Conservation (phyloP, 495 filamentous ascomycete genomes). For the Barbatosphaeria neglecta region DNA sequence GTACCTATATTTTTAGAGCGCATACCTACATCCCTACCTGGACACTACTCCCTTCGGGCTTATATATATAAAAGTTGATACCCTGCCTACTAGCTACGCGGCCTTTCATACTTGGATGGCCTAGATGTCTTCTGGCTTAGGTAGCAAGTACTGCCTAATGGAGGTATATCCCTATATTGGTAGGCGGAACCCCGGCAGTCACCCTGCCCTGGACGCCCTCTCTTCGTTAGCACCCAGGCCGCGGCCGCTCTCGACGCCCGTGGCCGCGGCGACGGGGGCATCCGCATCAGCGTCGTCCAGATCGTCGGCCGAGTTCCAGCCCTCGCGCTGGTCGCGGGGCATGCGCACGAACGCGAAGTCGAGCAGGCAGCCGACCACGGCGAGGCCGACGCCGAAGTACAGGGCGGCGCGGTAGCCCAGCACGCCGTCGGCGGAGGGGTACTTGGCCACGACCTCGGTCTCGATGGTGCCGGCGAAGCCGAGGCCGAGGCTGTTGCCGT, state of each 20-base stretch:
- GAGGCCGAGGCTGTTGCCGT: slow-evolving; percentile 35
- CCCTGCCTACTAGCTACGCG: no score
- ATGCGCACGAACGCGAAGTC: slow-evolving; percentile 4
- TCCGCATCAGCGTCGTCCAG: background rate
- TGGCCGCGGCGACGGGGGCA: background rate
- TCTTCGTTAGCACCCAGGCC: no score
- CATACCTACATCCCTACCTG: no score
- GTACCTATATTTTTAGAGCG: no score
- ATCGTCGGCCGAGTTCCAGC: background rate
- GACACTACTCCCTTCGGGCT: no score
- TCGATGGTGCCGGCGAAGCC: slow-evolving; percentile 42
- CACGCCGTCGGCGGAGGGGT: slow-evolving; percentile 11
- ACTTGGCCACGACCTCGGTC: slow-evolving; percentile 9
- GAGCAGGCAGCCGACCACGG: slow-evolving; percentile 31
- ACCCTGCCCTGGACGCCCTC: no score
- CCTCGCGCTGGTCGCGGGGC: background rate
- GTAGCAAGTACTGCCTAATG: no score
- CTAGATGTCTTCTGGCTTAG: no score
- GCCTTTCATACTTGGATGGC: no score
- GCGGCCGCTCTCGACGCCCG: background rate
- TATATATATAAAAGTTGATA: no score
- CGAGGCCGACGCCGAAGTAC: slow-evolving; percentile 44
- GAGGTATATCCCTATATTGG: no score
- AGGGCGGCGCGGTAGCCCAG: slow-evolving; percentile 43
- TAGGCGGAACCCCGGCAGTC: no score